Conservation (phyloP, 75 land plant species). For the Sequoiadendron giganteum region DNA sequence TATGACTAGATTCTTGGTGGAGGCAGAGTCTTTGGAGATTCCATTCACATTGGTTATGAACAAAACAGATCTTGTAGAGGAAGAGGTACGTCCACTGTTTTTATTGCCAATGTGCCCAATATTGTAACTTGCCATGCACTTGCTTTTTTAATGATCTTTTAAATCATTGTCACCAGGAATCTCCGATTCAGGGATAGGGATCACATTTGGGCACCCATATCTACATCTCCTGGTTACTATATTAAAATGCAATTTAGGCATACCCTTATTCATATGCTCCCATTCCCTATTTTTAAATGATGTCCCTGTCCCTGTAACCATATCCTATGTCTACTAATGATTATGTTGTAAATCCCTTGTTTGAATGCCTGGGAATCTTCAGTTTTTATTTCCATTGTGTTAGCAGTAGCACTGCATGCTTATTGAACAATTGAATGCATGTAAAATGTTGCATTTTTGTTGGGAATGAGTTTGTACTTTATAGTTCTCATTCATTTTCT, state of each 20-base stretch:
- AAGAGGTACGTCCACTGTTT: slow-evolving; percentile 42
- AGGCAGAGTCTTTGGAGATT: slow-evolving; percentile 92
- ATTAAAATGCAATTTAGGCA: no score
- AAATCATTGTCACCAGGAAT: no score
- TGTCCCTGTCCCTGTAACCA: no score
- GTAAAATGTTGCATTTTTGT: neutral
- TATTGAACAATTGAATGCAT: neutral
- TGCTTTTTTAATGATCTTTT: no score
- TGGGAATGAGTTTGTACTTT: neutral
- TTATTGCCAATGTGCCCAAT: neutral
- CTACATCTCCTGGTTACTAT: no score
- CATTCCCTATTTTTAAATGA: no score
- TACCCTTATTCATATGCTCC: no score
- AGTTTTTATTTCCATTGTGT: neutral
- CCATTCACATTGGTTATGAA: slow-evolving; percentile 78
- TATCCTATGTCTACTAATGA: no score
- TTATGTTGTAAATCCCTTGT: no score
- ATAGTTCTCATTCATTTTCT: neutral
- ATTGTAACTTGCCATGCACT: no score
- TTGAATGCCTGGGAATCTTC: neutral
- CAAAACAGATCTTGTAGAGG: slow-evolving; percentile 68
- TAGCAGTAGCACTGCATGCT: neutral
- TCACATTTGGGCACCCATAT: no score
- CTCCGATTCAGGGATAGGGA: no score
- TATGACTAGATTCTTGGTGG: slow-evolving; percentile 84